Base-by-base conservation (phyloP, 1,284 basidiomycete species). In the Wolfiporia cocos region DNA sequence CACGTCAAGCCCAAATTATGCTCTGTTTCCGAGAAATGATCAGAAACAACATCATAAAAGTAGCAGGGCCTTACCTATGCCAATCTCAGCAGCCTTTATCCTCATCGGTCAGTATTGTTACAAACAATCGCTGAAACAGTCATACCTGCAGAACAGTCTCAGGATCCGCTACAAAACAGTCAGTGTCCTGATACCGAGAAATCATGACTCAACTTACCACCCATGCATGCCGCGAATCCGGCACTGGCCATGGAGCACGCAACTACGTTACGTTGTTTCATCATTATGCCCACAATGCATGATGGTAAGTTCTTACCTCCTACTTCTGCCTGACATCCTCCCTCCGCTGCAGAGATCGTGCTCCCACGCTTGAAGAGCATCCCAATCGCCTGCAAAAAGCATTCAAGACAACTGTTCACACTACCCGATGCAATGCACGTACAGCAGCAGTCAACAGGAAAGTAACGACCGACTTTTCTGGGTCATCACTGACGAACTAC, bases 321-420 rank as follows among this genome's bases (percentile, higher is more conserved):
- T 9, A 90, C 87, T 68, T 90, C 86, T 18, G 86, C 86, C 60
- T 90, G 87, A 59, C 86, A 90, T 17, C 86, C 92, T 31, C 92
- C 92, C 63, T 98, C 94, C 0, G 95, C 94, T 7, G 94, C 95
- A 33, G 86, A 90, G 39, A 98, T 97, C 1, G 94, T 97, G 42
- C 92, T 94, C 18, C 94, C 94, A 42, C 94, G 79, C 62, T 98
- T 98, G 73, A 95, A 97, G 15, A 98, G 70, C 95, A 98, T 98
- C 4, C 93, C 93, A 42, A 97, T 69, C 2, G 93, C 86, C 92
- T 78, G 34, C 11, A 29, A 23, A 26, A 19, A 33, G 14, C 10
- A 14, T 24, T 12, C 34, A 9, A 49, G 24, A n/a, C n/a, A n/a
- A n/a, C 10, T 11, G 17, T 15, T 7, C 19, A 5, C 6, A 12